These are phyloP conservation scores for Centaurea solstitialis DNA, from an alignment of 129 eudicot species.

Conservation along the genomic window DNA sequence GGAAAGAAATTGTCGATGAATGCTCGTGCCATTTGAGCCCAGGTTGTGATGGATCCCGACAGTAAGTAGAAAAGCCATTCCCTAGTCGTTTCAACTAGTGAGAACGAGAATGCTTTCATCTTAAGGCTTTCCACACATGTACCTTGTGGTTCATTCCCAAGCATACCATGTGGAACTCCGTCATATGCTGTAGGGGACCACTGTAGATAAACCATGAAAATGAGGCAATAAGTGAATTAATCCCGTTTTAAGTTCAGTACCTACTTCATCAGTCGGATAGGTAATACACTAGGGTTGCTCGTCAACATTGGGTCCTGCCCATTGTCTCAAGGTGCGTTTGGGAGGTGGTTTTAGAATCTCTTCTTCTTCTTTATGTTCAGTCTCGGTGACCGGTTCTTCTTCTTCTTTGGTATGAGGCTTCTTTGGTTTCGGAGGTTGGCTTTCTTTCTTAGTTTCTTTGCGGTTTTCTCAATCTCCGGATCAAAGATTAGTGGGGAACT, in stretches of 20 bases:
- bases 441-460: too few relatives aligned
- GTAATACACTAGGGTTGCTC: not conserved
- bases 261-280: not conserved
- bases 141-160: slow-evolving; percentile 5
- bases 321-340: too few relatives aligned
- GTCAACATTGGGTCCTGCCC: not conserved
- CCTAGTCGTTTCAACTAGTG: not conserved
- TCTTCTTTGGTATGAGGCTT: too few relatives aligned
- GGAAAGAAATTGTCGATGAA: not conserved
- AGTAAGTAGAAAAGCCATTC: too few relatives aligned
- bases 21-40: not conserved
- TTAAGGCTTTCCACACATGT: not conserved
- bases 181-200: slow-evolving; percentile 8
- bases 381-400: too few relatives aligned
- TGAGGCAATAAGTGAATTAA: slow-evolving; percentile 1
- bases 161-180: slow-evolving; percentile 8
- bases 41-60: not conserved
- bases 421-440: too few relatives aligned
- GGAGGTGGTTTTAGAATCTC: too few relatives aligned
- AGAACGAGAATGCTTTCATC: slow-evolving; percentile 21
- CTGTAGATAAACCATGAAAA: slow-evolving; percentile 15
- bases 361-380: too few relatives aligned
- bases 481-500: too few relatives aligned
- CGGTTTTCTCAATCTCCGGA: too few relatives aligned
- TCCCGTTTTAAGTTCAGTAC: not conserved